A percentile compares a stretch with the other conserved stretches of the same genome.
Evolutionary conservation across 2,329 filamentous ascomycete genomes (phyloP).

Genomic region (Ophiosphaerella herpotricha): DNA sequence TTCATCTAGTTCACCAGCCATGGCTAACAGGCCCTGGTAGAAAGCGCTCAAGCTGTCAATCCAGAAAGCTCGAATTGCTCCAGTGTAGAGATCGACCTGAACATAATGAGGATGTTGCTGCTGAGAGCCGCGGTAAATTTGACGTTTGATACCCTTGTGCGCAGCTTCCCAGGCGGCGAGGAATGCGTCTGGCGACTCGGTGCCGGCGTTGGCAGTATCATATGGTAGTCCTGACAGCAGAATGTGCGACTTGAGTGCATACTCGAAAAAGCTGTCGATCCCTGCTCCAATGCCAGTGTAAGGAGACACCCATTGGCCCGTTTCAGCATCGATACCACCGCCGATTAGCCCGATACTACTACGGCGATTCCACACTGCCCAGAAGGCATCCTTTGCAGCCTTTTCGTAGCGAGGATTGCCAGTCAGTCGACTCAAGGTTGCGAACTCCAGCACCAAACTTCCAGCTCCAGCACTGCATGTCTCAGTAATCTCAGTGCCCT

Average conservation of each 20-base stretch:
- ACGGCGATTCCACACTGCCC: conserved; percentile 90
- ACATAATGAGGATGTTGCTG: conserved; percentile 90
- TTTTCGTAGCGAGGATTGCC: conserved; percentile 88
- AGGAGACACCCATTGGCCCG: conserved; percentile 83
- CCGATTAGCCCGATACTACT: conserved; percentile 88
- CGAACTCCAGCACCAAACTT: conserved; percentile 91
- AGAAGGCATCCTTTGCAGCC: conserved; percentile 88
- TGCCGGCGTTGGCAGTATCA: conserved; percentile 57
- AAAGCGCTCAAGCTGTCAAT: conserved; percentile 95
- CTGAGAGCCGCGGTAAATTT: conserved; percentile 77
- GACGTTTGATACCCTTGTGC: conserved; percentile 83
- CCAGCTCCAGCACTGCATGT: conserved; percentile 97
- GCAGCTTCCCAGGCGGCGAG: conserved; percentile 82
- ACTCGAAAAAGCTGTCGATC: conserved; percentile 98
- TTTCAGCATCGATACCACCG: conserved; percentile 89
- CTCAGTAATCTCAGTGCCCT: conserved; percentile 78
- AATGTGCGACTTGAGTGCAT: conserved; percentile 92
- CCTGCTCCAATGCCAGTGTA: conserved; percentile 95
- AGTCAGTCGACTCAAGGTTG: conserved; percentile 84
- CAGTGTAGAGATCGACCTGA: conserved; percentile 85
- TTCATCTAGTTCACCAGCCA: conserved; percentile 89
- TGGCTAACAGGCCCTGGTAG: conserved; percentile 83
- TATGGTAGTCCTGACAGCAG: conserved; percentile 73
- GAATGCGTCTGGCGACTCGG: conserved; percentile 75
- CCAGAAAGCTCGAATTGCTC: conserved; percentile 88